Base-by-base conservation (phyloP, 2,329 filamentous ascomycete genomes). In the Phialophora chinensis region DNA sequence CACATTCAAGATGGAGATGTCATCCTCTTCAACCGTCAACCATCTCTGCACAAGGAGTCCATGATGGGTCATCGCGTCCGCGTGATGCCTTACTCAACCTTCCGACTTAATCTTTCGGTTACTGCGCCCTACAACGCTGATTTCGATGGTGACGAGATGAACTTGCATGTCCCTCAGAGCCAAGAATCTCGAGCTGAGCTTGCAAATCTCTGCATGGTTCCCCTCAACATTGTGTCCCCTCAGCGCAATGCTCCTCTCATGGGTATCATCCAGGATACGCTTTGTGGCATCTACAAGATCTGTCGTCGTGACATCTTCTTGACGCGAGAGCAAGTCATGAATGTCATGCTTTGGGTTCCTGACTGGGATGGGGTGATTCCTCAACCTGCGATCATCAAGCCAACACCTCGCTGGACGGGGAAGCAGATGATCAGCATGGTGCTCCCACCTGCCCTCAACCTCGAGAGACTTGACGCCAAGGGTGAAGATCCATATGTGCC, bases 91-190 rank as follows among this genome's bases (percentile, higher is more conserved):
- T 99, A 97, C 79, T 99, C 95, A 5, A 99, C 95, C 1, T 99
- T 99, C 84, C 90, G 95, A 70, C 86, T 99, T 55, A 99, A 99
- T 76, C 80, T 99, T 73, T 99, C 95, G 0, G 95, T 99, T 75
- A 99, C 96, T 0, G 96, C 93, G 31, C 95, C 95, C 0, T 99
- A 99, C 85, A 99, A 99, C 82, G 95, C 95, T 74, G 95, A 99
- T 91, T 99, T 99, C 81, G 95, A 99, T 76, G 95, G 95, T 81
- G 95, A 99, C 78, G 95, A 99, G 81, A 99, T 99, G 95, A 99
- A 99, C 77, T 88, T 99, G 82, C 95, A 99, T 86, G 96, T 99
- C 60, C 96, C 95, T 3, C 95, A 99, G 76, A 95, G 91, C 44
- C 93, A 99, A 76, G 96, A 99, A 79, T 96, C 96, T 38, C 91